These are phyloP conservation scores for Phytophthora capsici DNA, from an alignment of 352 stramenopile genomes.

Conservation along the genomic window DNA sequence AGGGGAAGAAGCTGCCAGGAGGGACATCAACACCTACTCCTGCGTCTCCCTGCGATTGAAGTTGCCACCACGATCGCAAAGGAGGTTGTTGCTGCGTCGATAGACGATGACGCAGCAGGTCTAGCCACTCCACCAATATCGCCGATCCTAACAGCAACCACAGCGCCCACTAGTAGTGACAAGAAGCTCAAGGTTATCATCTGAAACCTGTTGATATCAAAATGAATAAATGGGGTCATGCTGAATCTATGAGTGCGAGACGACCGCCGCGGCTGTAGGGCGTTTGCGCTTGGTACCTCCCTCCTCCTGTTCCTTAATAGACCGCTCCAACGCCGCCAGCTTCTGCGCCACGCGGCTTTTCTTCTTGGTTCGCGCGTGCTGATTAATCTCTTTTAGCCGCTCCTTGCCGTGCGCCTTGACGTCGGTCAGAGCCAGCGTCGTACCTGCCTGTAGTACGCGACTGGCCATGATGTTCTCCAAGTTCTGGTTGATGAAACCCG, in stretches of 20 bases:
- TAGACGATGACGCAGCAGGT: slow-evolving; percentile 24
- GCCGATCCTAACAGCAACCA: slow-evolving; percentile 12
- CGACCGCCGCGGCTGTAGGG: slow-evolving; percentile 49
- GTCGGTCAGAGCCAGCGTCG: slow-evolving; percentile 63
- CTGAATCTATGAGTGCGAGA: slow-evolving; percentile 32
- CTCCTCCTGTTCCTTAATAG: slow-evolving; percentile 84
- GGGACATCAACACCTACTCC: slow-evolving; percentile 4
- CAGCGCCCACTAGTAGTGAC: neutral
- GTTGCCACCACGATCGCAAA: slow-evolving; percentile 29
- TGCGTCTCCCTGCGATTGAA: slow-evolving; percentile 22
- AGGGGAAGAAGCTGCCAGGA: slow-evolving; percentile 37
- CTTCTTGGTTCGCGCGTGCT: slow-evolving; percentile 83
- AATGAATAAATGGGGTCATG: slow-evolving; percentile 20
- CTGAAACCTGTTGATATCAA: slow-evolving; percentile 17
- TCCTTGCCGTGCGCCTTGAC: slow-evolving; percentile 81
- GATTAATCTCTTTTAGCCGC: slow-evolving; percentile 87
- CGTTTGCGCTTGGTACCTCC: slow-evolving; percentile 53
- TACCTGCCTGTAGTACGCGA: slow-evolving; percentile 77
- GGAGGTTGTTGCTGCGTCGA: slow-evolving; percentile 27
- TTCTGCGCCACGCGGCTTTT: slow-evolving; percentile 87
- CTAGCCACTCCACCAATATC: slow-evolving; percentile 16
- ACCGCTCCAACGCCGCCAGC: slow-evolving; percentile 72
- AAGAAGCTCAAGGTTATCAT: slow-evolving; percentile 30
- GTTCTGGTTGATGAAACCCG: slow-evolving; percentile 88
- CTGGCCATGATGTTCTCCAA: slow-evolving; percentile 89